Conservation (phyloP, 2,329 filamentous ascomycete species). For the Rutstroemia sydowiana region DNA sequence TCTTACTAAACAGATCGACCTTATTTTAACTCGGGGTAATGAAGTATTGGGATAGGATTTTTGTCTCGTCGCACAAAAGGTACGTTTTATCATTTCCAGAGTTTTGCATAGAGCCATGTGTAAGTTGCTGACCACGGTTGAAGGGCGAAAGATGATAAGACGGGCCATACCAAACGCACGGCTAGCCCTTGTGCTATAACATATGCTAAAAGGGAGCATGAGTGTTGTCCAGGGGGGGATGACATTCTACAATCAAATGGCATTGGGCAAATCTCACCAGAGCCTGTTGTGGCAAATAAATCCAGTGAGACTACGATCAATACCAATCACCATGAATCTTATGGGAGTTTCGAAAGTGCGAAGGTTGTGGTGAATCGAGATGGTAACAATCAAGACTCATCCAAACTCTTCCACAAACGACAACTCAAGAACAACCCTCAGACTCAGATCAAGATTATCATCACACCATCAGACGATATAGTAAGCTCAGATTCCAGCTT, state of each 20-base stretch:
- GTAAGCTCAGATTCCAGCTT: neutral
- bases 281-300: neutral
- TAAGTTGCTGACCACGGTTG: neutral
- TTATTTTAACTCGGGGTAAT: neutral
- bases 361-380: too few species aligned
- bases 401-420: neutral
- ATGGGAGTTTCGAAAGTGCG: neutral
- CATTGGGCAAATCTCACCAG: neutral
- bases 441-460: constrained; percentile 23
- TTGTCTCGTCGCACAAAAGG: neutral
- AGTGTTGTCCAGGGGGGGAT: neutral
- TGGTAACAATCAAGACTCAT: too few species aligned
- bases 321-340: neutral
- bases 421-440: neutral
- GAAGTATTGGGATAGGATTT: constrained; percentile 5
- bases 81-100: neutral
- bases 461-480: constrained; percentile 17
- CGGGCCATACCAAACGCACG: too few species aligned
- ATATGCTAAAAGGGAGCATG: neutral
- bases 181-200: neutral
- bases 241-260: neutral
- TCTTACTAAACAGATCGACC: neutral
- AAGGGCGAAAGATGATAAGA: neutral
- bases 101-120: neutral
- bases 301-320: neutral